Evolutionary conservation across 441 rosid genomes (phyloP).

Genomic region (Jatropha multifida): DNA sequence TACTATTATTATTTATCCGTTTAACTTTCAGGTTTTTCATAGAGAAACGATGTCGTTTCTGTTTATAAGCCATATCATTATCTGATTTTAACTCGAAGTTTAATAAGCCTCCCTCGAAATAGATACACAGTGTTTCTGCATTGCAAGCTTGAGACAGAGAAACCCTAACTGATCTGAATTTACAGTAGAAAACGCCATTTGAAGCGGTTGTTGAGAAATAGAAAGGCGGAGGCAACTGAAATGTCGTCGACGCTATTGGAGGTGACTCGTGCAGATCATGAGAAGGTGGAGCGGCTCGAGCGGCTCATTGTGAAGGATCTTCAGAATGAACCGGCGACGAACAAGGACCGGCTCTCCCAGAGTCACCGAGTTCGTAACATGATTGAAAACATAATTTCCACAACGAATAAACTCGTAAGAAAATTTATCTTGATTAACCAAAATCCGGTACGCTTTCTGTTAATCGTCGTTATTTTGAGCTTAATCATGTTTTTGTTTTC

Average conservation of each 20-base stretch:
- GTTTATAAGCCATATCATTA: not conserved
- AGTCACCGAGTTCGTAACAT: constrained; percentile 89
- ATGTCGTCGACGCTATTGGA: constrained; percentile 97
- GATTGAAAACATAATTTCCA: constrained; percentile 65
- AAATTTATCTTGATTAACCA: not conserved
- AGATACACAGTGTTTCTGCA: not conserved
- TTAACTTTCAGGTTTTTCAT: not conserved
- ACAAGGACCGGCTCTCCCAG: constrained; percentile 77
- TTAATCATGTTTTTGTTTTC: not conserved
- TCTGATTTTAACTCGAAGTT: no score
- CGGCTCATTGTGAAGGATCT: constrained; percentile 88
- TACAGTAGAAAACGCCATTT: not conserved
- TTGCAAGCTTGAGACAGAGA: not conserved
- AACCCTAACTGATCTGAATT: constrained; percentile 16
- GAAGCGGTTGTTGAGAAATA: not conserved
- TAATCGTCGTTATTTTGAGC: not conserved
- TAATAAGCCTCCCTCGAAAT: no score
- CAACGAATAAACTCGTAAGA: constrained; percentile 66
- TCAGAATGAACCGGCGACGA: constrained; percentile 66
- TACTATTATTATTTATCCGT: not conserved
- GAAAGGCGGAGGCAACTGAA: constrained; percentile 10
- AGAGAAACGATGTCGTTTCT: not conserved
- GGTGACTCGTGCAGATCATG: constrained; percentile 83
- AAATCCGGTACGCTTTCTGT: not conserved
- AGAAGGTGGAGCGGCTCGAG: constrained; percentile 86